phyloP scores from a whole-genome alignment of 768 basidiomycete species.

The Rhizopogon rudus region DNA sequence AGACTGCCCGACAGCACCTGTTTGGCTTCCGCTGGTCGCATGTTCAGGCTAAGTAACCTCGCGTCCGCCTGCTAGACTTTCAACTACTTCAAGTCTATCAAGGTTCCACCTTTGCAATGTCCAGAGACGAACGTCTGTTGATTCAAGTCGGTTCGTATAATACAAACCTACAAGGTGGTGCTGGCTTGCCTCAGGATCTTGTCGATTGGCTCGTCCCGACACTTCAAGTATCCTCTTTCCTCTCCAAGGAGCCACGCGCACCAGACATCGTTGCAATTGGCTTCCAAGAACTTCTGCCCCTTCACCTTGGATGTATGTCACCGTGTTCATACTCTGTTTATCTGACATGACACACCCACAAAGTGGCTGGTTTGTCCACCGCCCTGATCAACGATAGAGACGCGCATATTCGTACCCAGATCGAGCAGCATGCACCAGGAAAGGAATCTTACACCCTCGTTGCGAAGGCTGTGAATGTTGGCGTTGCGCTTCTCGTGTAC shows the following conservation, averaged over 20 bases:
- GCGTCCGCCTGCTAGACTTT: background rate
- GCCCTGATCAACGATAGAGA: conserved; percentile 65
- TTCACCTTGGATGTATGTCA: conserved; percentile 79
- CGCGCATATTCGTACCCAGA: conserved; percentile 67
- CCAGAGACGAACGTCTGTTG: conserved; percentile 33
- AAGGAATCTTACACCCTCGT: conserved; percentile 76
- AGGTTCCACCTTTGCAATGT: conserved; percentile 1
- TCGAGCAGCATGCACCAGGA: conserved; percentile 65
- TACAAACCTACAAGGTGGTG: conserved; percentile 78
- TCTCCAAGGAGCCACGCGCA: conserved; percentile 55
- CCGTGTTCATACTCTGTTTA: conserved; percentile 1
- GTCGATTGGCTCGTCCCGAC: conserved; percentile 91
- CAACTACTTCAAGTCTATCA: conserved; percentile 6
- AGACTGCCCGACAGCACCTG: no score
- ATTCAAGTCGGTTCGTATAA: conserved; percentile 90
- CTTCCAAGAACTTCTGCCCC: conserved; percentile 89
- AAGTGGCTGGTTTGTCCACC: conserved; percentile 77
- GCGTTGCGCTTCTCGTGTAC: conserved; percentile 85
- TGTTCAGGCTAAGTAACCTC: background rate
- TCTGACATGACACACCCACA: background rate
- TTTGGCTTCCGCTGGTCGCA: no score
- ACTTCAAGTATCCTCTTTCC: conserved; percentile 67
- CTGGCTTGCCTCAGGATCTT: conserved; percentile 75
- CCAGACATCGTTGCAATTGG: conserved; percentile 90
- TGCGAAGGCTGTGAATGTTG: conserved; percentile 77